Base-by-base conservation (phyloP, 495 filamentous ascomycete genomes). In the Choiromyces venosus region DNA sequence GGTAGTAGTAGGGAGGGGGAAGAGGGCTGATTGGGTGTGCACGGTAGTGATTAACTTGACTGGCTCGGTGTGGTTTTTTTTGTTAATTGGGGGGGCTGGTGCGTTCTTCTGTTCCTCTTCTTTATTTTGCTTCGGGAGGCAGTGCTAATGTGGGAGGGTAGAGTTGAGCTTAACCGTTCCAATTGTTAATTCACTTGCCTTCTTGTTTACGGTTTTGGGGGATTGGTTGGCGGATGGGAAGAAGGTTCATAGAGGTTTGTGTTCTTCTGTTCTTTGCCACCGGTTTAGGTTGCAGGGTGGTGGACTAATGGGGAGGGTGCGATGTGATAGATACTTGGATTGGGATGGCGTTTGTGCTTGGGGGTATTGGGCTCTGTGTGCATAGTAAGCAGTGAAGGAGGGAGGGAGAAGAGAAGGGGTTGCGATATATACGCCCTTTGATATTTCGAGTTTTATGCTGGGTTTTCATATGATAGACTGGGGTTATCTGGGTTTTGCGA, bases 211-310 rank as follows among this genome's bases (percentile, higher is more conserved):
- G 0, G 94, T 97, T 12, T 81, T 97, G 40, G 95, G 93, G 0
- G 95, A 99, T 78, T 97, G 94, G 94, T 96, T 90, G 86, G 93
- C 93, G 0, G 95, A 97, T 71, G 87, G 87, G 74, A 98, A 97
- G 83, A 90, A 91, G 4, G 95, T 98, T 74, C 89, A 88, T 73
- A 86, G 89, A 85, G 88, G 91, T 73, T 68, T 37, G 37, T 12
- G 52, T 68, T 52, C n/a, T 46, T 10, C 5, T 64, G 19, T 64
- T 35, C 37, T 25, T 33, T 29, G 70, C 25, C 29, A 21, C 14
- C 44, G 37, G 18, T 44, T 42, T 36, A 16, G 19, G 21, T 10
- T 37, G n/a, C 21, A 7, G 18, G 52, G 46, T 2, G 33, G n/a
- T 21, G 37, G 18, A 37, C 66, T 69, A 68, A 40, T 74, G 14